phyloP scores from a whole-genome alignment of 192 early-diverging fungal species.

The Linnemannia hyalina region DNA sequence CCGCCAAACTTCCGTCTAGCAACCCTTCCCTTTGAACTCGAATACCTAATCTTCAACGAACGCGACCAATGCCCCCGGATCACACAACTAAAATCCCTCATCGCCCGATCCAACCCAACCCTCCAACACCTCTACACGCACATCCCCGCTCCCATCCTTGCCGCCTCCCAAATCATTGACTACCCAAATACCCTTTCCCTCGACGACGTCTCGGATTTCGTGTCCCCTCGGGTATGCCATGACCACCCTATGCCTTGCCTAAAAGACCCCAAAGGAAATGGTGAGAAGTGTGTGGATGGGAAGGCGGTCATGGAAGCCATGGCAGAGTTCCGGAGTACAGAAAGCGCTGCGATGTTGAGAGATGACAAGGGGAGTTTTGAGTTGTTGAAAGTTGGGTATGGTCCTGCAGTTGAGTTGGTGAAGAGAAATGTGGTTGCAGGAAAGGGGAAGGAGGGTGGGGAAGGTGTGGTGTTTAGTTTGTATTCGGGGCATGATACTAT shows the following conservation, averaged over 20 bases:
- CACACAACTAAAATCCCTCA: background rate
- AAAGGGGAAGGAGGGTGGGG: background rate
- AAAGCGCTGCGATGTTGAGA: background rate
- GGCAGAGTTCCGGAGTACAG: background rate
- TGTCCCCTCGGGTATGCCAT: slow-evolving; percentile 28
- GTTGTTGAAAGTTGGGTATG: slow-evolving; percentile 27
- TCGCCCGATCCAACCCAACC: background rate
- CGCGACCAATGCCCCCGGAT: slow-evolving; percentile 13
- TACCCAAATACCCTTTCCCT: background rate
- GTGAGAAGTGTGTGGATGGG: background rate
- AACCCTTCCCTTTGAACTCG: slow-evolving; percentile 1
- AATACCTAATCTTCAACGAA: slow-evolving; percentile 23
- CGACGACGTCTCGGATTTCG: background rate
- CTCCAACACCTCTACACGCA: background rate
- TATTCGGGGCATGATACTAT: slow-evolving; percentile 37
- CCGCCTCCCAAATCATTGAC: background rate
- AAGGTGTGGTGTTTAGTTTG: background rate
- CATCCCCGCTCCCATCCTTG: background rate
- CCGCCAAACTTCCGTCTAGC: background rate
- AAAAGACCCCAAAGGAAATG: background rate
- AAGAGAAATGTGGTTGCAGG: slow-evolving; percentile 3
- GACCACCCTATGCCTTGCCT: slow-evolving; percentile 3
- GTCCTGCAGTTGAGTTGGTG: slow-evolving; percentile 9
- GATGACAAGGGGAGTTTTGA: background rate
- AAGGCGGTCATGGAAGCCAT: background rate